Evolutionary conservation across 73 alveolate genomes (phyloP).

Genomic region (Paramecium bursaria): DNA sequence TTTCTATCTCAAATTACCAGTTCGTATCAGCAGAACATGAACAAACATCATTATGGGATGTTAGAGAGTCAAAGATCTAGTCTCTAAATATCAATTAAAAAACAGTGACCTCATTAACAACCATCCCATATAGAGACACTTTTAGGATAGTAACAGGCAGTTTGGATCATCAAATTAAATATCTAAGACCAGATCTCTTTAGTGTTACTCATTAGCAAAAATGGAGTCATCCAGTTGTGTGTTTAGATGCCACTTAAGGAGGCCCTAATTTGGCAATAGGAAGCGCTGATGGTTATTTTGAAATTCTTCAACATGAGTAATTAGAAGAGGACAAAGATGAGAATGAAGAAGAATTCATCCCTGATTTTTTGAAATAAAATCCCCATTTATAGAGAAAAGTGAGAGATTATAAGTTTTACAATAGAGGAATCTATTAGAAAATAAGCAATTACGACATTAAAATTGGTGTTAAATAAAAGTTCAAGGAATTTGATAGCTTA

Average conservation of each 20-base stretch:
- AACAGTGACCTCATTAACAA: slow-evolving; percentile 17
- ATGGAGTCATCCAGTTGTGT: slow-evolving; percentile 29
- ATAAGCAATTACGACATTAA: slow-evolving; percentile 3
- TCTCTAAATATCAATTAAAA: not conserved
- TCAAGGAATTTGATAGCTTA: slow-evolving; percentile 27
- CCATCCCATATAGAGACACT: not conserved
- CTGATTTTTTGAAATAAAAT: slow-evolving; percentile 42
- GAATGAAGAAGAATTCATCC: slow-evolving; percentile 35
- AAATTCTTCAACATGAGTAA: not conserved
- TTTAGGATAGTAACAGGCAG: slow-evolving; percentile 19
- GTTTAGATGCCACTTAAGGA: slow-evolving; percentile 9
- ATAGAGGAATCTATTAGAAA: slow-evolving; percentile 41
- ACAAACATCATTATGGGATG: slow-evolving; percentile 43
- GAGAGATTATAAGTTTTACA: slow-evolving; percentile 35
- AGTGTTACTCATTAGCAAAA: slow-evolving; percentile 24
- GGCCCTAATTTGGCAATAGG: slow-evolving; percentile 31
- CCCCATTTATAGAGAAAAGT: slow-evolving; percentile 58
- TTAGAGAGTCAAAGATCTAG: slow-evolving; percentile 11
- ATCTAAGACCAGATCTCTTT: slow-evolving; percentile 15
- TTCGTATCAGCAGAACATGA: slow-evolving; percentile 48
- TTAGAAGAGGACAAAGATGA: slow-evolving; percentile 20
- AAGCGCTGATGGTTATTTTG: slow-evolving; percentile 22
- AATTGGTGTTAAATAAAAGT: not conserved
- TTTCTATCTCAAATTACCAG: slow-evolving; percentile 18
- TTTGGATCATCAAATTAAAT: slow-evolving; percentile 47